Base-by-base conservation (phyloP, 495 filamentous ascomycete genomes). In the Annulohypoxylon stygium region DNA sequence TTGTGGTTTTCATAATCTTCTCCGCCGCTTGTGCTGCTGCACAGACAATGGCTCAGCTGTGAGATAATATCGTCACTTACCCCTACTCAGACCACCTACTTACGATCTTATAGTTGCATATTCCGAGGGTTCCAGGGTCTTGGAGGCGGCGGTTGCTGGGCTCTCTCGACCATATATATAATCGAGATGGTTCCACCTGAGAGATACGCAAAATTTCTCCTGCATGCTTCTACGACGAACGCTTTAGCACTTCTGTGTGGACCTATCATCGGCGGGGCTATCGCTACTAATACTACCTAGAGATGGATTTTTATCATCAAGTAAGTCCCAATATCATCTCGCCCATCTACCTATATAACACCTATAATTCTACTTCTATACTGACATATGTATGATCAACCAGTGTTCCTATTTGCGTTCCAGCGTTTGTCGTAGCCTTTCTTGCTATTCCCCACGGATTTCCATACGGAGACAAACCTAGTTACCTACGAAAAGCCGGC, bases 291-390 rank as follows among this genome's bases (percentile, higher is more conserved):
- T 1, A 55, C 30, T 0, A 55, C 0, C 10, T 55, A 26, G 53
- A 55, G 53, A 9, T 55, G 53, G 53, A 55, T 55, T n/a, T 55
- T 55, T 26, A 36, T 36, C 5, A 36, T 55, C 5, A 55, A 55
- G 53, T 55, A 3, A 18, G 53, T 20, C 25, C 26, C 18, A n/a
- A 54, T 34, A 33, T 11, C 48, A 34, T 34, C 9, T 41, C 20
- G 20, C 1, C 20, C 20, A 23, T 23, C 20, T 23, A 23, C 20
- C 20, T 41, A 41, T 12, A 12, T 34, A 33, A 6, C 51, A 10
- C 16, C 3, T 33, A 25, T 26, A 16, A 5, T 12, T 16, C 16
- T n/a, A 12, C 25, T 4, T 1, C 14, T 54, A 1, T 54, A 34
- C 51, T 54, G 0, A 54, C 51, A 54, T 3, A 11, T 33, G 26